phyloP scores from a whole-genome alignment of 2,329 filamentous ascomycete genomes.

The Fusarium sp. region DNA sequence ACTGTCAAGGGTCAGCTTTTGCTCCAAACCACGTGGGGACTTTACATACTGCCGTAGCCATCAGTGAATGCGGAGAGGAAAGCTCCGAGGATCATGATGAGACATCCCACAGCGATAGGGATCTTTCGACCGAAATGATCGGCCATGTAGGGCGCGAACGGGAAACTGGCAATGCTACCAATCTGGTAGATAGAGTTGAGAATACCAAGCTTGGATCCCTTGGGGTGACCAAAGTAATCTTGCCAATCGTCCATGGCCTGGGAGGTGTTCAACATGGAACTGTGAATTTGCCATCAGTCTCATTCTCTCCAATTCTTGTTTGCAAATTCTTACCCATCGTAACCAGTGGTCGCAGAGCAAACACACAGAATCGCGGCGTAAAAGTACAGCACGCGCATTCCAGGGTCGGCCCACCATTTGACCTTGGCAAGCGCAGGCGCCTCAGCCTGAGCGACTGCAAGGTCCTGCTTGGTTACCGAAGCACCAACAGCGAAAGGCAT shows the following conservation, averaged over 20 bases:
- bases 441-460: conserved; percentile 56
- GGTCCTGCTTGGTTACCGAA: conserved; percentile 24
- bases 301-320: neutral
- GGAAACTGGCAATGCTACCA: conserved; percentile 44
- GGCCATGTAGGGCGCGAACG: conserved; percentile 49
- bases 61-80: conserved; percentile 56
- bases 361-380: conserved; percentile 65
- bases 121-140: conserved; percentile 57
- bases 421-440: conserved; percentile 65
- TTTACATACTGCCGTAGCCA: conserved; percentile 55
- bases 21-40: neutral
- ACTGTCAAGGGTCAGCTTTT: conserved; percentile 36
- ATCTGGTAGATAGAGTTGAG: conserved; percentile 65
- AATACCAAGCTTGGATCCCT: conserved; percentile 56
- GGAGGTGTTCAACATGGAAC: conserved; percentile 65
- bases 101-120: conserved; percentile 56
- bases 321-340: conserved; percentile 58
- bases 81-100: conserved; percentile 59
- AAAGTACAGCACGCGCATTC: conserved; percentile 60
- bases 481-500: conserved; percentile 25
- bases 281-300: neutral
- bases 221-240: conserved; percentile 55
- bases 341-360: conserved; percentile 70
- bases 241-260: conserved; percentile 67
- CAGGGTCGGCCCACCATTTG: conserved; percentile 66